Conservation (phyloP, 2,329 filamentous ascomycete genomes). For the Madurella mycetomatis region DNA sequence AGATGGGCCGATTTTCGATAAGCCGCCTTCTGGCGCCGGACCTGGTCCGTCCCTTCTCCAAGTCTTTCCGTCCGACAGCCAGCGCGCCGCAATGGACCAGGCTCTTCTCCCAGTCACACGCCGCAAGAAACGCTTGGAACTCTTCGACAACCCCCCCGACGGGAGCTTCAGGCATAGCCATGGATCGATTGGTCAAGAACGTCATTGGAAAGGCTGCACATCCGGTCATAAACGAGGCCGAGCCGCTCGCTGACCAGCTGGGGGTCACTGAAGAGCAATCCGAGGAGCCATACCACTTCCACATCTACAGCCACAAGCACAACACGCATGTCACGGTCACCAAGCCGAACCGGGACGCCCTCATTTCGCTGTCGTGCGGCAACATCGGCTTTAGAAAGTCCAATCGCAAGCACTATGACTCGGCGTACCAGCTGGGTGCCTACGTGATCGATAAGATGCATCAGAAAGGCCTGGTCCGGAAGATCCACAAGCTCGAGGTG, state of each 20-base stretch:
- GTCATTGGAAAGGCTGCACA: slow-evolving; percentile 6
- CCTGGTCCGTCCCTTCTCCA: slow-evolving; percentile 18
- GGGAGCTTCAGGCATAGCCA: not conserved
- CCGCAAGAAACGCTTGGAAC: slow-evolving; percentile 3
- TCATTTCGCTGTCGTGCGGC: slow-evolving; percentile 76
- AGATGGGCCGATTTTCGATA: slow-evolving; percentile 25
- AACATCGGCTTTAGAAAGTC: slow-evolving; percentile 90
- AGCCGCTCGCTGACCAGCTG: slow-evolving; percentile 23
- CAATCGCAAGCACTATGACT: slow-evolving; percentile 77
- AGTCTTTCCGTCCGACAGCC: slow-evolving; percentile 7
- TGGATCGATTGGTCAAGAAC: slow-evolving; percentile 12
- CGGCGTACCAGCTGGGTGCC: slow-evolving; percentile 82
- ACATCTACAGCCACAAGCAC: slow-evolving; percentile 84
- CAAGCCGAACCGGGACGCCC: slow-evolving; percentile 70
- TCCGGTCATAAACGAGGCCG: not conserved
- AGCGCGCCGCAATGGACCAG: slow-evolving; percentile 23
- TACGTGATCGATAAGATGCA: slow-evolving; percentile 81
- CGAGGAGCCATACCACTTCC: slow-evolving; percentile 72
- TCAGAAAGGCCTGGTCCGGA: slow-evolving; percentile 70
- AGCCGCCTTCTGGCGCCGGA: slow-evolving; percentile 25
- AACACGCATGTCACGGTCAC: slow-evolving; percentile 93
- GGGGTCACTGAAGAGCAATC: slow-evolving; percentile 39
- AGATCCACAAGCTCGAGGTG: slow-evolving; percentile 75
- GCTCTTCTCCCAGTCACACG: slow-evolving; percentile 23
- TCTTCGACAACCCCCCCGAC: not conserved